These are phyloP conservation scores for Gaertneriomyces sp. DNA, from an alignment of 192 early-diverging fungal genomes.

Conservation along the genomic window DNA sequence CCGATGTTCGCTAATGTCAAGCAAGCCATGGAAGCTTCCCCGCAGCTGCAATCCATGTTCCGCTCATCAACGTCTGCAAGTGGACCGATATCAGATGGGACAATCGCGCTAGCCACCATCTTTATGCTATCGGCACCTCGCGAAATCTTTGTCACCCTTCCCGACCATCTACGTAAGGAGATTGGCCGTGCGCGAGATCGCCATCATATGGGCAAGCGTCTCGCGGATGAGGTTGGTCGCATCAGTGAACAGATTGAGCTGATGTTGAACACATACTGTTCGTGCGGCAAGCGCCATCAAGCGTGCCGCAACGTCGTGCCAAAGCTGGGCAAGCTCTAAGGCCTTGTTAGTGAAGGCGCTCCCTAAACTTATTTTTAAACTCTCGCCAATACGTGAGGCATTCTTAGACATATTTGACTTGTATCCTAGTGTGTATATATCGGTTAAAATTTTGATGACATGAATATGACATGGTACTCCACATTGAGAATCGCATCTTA, in stretches of 20 bases:
- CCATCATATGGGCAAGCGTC: slow-evolving; percentile 30
- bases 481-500: too few relatives aligned
- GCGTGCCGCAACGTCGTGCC: neutral
- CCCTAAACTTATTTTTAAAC: too few relatives aligned
- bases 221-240: slow-evolving; percentile 52
- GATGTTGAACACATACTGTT: slow-evolving; percentile 55
- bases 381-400: too few relatives aligned
- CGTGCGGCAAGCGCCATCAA: slow-evolving; percentile 41
- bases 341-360: too few relatives aligned
- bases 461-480: too few relatives aligned
- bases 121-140: slow-evolving; percentile 59
- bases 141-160: slow-evolving; percentile 52
- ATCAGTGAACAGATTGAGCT: slow-evolving; percentile 53
- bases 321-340: too few relatives aligned
- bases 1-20: slow-evolving; percentile 13
- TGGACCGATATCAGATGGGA: slow-evolving; percentile 9
- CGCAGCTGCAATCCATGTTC: slow-evolving; percentile 10
- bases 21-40: slow-evolving; percentile 2
- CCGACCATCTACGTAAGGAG: slow-evolving; percentile 38
- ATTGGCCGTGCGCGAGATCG: slow-evolving; percentile 38
- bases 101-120: slow-evolving; percentile 56
- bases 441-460: too few relatives aligned
- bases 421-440: too few relatives aligned
- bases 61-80: slow-evolving; percentile 7
- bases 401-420: too few relatives aligned